phyloP scores from a whole-genome alignment of 2,329 filamentous ascomycete genomes.

The Helotiales sp. region DNA sequence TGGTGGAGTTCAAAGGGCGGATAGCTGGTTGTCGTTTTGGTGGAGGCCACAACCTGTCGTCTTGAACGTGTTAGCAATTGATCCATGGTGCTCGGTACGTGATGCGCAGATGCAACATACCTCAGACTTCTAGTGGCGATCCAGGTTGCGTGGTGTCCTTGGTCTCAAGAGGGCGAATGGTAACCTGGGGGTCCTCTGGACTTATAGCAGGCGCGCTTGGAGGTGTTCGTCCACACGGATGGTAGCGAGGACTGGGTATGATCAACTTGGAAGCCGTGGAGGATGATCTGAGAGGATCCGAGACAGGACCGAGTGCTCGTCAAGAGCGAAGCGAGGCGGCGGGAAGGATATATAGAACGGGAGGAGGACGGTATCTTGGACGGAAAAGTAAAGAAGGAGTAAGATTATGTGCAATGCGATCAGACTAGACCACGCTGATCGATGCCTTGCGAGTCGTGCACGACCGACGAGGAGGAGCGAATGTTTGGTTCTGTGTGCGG shows the following conservation, averaged over 20 bases:
- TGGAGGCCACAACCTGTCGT: slow-evolving; percentile 29
- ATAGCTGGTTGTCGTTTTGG: slow-evolving; percentile 25
- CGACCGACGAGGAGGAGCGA: not conserved
- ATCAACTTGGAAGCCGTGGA: slow-evolving; percentile 4
- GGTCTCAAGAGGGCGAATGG: slow-evolving; percentile 5
- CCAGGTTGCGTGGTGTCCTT: not conserved
- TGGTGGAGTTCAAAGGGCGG: slow-evolving; percentile 64
- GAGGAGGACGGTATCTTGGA: not conserved
- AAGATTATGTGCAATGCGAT: slow-evolving; percentile 32
- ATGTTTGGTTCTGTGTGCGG: not conserved
- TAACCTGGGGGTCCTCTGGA: not conserved
- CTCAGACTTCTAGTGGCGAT: slow-evolving; percentile 12
- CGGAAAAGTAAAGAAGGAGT: slow-evolving; percentile 15
- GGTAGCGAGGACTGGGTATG: slow-evolving; percentile 18
- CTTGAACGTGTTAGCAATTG: slow-evolving; percentile 20
- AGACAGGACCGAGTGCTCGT: slow-evolving; percentile 24
- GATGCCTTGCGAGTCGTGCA: slow-evolving; percentile 18
- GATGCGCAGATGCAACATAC: slow-evolving; percentile 15
- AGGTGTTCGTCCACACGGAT: slow-evolving; percentile 4
- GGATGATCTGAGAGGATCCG: slow-evolving; percentile 25
- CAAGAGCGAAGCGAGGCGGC: slow-evolving; percentile 13
- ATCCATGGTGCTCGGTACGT: not conserved
- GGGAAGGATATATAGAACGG: slow-evolving; percentile 23
- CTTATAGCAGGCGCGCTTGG: slow-evolving; percentile 1
- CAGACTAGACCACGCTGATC: slow-evolving; percentile 24